Base-by-base conservation (phyloP, 1,284 basidiomycete species). In the Leccinum laetum region DNA sequence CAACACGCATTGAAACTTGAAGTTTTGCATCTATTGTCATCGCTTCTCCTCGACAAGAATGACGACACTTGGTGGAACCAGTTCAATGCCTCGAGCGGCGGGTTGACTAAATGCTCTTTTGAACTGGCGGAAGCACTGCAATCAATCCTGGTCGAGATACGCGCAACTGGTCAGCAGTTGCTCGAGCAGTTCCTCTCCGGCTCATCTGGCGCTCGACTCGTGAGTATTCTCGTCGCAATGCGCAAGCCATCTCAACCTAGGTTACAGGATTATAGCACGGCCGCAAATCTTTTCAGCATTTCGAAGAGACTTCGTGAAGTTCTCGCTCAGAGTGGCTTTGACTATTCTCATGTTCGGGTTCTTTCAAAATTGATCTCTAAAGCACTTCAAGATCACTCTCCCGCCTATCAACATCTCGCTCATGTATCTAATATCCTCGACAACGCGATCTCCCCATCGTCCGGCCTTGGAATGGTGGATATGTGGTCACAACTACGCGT, bases 391-490 rank as follows among this genome's bases (percentile, higher is more conserved):
- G 69, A 73, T 35, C 71, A 77, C 61, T 76, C 81, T 0, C 61
- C 75, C 11, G 44, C 59, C 10, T 81, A 85, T 61, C 61, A 66
- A 2, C 60, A 65, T 37, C 68, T 87, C 39, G 68, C 67, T 13
- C 63, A 61, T 26, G 70, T 73, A 32, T 78, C 76, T 13, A 65
- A 74, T 59, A 65, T 69, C 35, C 75, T 90, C 5, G 75, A 79
- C 61, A 71, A 79, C 4, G 66, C 75, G 4, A 76, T 86, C n/a
- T 83, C 82, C n/a, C 79, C 83, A 5, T 81, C 82, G 16, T 81
- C 82, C 21, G 89, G 89, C 10, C 78, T 83, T 29, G 88, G 88
- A 29, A 71, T 90, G 67, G 77, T 80, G 37, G 79, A 85, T 14
- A 81, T 89, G 39, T 89, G 87, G 87, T 78, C 79, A n/a, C 73